Evolutionary conservation across 1,284 basidiomycete genomes (phyloP), one percentile per base, ranked within the genome.

Genomic region (Pisolithus thermaeus): DNA sequence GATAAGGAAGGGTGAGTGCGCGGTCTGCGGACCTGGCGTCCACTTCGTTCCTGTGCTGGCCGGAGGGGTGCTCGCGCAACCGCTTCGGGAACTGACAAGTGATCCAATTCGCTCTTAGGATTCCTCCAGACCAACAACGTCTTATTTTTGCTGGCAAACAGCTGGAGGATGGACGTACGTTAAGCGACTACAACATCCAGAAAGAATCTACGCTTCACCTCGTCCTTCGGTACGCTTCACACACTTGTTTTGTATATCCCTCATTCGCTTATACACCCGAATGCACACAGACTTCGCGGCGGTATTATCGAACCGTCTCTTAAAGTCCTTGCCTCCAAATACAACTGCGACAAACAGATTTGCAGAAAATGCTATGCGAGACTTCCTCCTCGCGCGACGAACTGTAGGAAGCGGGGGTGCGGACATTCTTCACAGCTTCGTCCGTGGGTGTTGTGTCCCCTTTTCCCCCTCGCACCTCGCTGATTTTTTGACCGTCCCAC

Each of bases 351-450:
- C 75, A 94, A 95, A 80, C 90, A 94, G 71, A 97, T 98, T 68
- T 99, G 96, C 85, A 94, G 96, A 74, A 98, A 98, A 77, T 98
- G 97, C 81, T 99, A 99, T 76, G 96, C 96, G 51, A 96, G 97
- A 69, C 94, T 98, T 63, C 95, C 96, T 62, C 95, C 94, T 53
- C 93, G 96, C 76, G 96, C 96, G 44, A 97, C 94, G 79, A 98
- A 98, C 85, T 99, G 96, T 86, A 83, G 94, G 70, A 96, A 97
- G 79, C 78, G 88, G 59, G 78, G 80, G 61, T 95, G 92, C 68
- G 93, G 93, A 38, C 94, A 95, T 77, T 93, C 92, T 54, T 90
- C 88, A 56, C 92, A 97, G 72, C 91, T 97, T 77, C 90, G 94
- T 74, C 93, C 94, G 89, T 92, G 58, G 70, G 87, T 84, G 25